Conservation (phyloP, 371 early-diverging fungal species). For the Rhizoclosmatium hyalinum region DNA sequence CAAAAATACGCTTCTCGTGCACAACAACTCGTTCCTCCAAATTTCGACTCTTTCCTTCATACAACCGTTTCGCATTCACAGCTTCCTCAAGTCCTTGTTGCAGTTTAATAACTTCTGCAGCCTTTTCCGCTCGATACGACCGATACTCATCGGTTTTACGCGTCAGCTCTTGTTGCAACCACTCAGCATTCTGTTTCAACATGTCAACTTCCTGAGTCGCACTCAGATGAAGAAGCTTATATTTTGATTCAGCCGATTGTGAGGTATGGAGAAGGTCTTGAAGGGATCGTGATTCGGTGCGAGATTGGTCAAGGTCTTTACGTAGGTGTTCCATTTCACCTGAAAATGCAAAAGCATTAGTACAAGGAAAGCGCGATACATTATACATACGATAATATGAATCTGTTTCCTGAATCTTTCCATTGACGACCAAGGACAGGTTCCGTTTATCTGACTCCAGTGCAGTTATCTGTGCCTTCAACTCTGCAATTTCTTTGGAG, state of each 20-base stretch:
- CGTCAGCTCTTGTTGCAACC: constrained; percentile 65
- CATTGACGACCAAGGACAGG: constrained; percentile 33
- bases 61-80: constrained; percentile 20
- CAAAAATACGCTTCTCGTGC: constrained; percentile 56
- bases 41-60: constrained; percentile 32
- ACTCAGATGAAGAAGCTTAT: constrained; percentile 22
- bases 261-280: constrained; percentile 27
- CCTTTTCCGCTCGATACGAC: constrained; percentile 51
- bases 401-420: constrained; percentile 37
- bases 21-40: constrained; percentile 53
- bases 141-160: constrained; percentile 50
- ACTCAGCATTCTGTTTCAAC: constrained; percentile 51
- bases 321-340: constrained; percentile 29
- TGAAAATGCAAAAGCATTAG: constrained; percentile 5
- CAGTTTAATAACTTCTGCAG: not conserved
- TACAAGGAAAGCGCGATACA: not conserved
- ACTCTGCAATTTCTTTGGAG: constrained; percentile 19
- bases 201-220: constrained; percentile 42
- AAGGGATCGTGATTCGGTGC: constrained; percentile 30
- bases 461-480: constrained; percentile 20
- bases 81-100: constrained; percentile 8
- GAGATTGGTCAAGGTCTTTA: constrained; percentile 21
- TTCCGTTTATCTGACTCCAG: constrained; percentile 44
- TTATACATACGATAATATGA: constrained; percentile 25
- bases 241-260: constrained; percentile 29